Conservation (phyloP, 1,139 yeast genomes). For the Debaryomyces robertsiae region DNA sequence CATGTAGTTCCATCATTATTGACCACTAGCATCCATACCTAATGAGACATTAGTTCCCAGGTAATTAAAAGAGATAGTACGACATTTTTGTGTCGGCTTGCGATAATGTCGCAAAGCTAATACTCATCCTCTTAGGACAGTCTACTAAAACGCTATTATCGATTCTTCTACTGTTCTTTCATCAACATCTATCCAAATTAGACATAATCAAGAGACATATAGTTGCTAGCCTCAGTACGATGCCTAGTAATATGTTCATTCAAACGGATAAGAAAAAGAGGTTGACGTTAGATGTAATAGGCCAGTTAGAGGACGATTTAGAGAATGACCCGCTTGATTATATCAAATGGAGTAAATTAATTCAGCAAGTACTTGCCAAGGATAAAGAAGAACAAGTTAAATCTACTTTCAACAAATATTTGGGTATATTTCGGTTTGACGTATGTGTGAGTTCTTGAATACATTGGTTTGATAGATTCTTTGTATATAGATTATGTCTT, state of each 20-base stretch:
- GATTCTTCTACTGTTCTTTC: not conserved
- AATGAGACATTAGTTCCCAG: too few species aligned
- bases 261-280: constrained; percentile 33
- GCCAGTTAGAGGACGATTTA: constrained; percentile 61
- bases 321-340: constrained; percentile 60
- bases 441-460: constrained; percentile 23
- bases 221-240: not conserved
- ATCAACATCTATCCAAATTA: too few species aligned
- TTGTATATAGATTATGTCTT: constrained; percentile 5
- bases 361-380: constrained; percentile 54
- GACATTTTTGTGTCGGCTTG: constrained; percentile 2
- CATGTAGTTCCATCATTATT: constrained; percentile 45
- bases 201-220: too few species aligned
- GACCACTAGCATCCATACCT: not conserved
- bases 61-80: too few species aligned
- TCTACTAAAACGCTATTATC: not conserved
- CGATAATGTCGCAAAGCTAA: constrained; percentile 5
- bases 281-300: constrained; percentile 50
- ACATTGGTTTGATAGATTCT: constrained; percentile 7
- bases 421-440: constrained; percentile 64
- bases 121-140: constrained; percentile 4
- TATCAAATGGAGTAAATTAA: constrained; percentile 57
- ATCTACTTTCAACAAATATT: constrained; percentile 59
- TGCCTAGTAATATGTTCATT: constrained; percentile 24
- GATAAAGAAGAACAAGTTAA: constrained; percentile 69